A percentile compares a stretch with the other conserved stretches of the same genome.
phyloP scores from a whole-genome alignment of 208 protist species.

The Acanthamoeba royreba region DNA sequence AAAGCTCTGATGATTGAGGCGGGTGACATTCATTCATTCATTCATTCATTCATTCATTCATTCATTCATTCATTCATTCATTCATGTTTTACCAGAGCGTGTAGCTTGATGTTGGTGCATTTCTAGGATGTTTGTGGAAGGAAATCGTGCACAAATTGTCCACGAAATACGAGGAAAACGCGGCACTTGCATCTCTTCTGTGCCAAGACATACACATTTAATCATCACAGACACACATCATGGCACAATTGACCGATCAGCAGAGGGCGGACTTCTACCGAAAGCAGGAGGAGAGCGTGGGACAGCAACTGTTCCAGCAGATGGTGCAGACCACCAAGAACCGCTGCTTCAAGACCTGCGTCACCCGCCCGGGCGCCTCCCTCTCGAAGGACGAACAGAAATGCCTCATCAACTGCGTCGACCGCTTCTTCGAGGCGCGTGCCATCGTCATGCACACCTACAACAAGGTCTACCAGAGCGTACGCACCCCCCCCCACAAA shows the following conservation, averaged over 20 bases:
- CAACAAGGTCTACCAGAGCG: background rate
- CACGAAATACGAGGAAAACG: too few species aligned
- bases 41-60: too few species aligned
- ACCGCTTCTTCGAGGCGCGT: constrained; percentile 35
- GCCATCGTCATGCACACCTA: background rate
- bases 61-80: too few species aligned
- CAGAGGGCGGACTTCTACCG: background rate
- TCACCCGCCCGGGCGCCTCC: background rate
- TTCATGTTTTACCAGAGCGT: too few species aligned
- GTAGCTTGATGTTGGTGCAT: too few species aligned
- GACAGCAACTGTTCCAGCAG: background rate
- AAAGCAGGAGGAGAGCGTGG: background rate
- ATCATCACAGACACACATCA: background rate
- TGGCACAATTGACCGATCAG: background rate
- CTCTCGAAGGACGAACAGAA: constrained; percentile 17
- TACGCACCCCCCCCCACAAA: too few species aligned
- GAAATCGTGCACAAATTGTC: too few species aligned
- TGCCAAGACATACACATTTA: too few species aligned
- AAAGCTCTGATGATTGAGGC: too few species aligned
- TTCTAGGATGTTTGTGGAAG: too few species aligned
- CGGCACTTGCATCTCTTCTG: too few species aligned
- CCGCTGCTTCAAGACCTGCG: constrained; percentile 26
- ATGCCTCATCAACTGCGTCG: constrained; percentile 32
- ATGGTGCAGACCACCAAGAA: background rate
- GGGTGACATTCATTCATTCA: too few species aligned